Evolutionary conservation across 805 yeast genomes (phyloP).

Genomic region (Lachancea lanzarotensis): DNA sequence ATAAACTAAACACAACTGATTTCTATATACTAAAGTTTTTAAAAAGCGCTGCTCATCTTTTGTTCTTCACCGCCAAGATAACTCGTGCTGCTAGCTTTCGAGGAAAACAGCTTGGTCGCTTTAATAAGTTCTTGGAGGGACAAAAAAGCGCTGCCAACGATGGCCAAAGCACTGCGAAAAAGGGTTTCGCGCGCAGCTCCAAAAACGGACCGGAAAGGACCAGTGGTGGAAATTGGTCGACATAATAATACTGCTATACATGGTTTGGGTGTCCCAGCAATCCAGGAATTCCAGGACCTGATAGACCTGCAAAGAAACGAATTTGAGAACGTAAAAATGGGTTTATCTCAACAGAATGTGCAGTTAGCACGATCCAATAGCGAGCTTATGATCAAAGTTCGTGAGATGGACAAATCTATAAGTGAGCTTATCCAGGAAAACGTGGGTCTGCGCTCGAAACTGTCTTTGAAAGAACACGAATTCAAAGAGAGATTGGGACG

Average conservation of each 20-base stretch:
- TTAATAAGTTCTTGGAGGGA: too few species aligned
- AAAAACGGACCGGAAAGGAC: neutral
- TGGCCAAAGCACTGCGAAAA: slow-evolving; percentile 7
- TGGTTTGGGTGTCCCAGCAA: slow-evolving; percentile 10
- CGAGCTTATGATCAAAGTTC: slow-evolving; percentile 42
- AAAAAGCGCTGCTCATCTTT: too few species aligned
- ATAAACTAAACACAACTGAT: too few species aligned
- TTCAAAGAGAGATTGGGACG: slow-evolving; percentile 34
- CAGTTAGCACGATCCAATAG: slow-evolving; percentile 57
- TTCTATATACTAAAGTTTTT: too few species aligned
- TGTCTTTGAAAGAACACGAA: slow-evolving; percentile 27
- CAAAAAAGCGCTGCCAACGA: neutral
- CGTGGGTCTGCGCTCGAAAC: slow-evolving; percentile 35
- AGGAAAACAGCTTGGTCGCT: too few species aligned
- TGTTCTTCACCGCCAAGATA: too few species aligned
- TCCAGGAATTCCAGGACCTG: slow-evolving; percentile 28
- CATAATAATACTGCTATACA: neutral
- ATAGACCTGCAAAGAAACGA: slow-evolving; percentile 22
- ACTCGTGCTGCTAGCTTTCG: too few species aligned
- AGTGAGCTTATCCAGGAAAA: slow-evolving; percentile 47
- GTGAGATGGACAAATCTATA: slow-evolving; percentile 47
- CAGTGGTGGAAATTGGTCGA: too few species aligned
- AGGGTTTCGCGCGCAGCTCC: slow-evolving; percentile 1
- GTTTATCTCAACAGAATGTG: slow-evolving; percentile 38
- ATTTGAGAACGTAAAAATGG: slow-evolving; percentile 19